Conservation (phyloP, 805 yeast genomes). For the Saccharomyces eubayanus region DNA sequence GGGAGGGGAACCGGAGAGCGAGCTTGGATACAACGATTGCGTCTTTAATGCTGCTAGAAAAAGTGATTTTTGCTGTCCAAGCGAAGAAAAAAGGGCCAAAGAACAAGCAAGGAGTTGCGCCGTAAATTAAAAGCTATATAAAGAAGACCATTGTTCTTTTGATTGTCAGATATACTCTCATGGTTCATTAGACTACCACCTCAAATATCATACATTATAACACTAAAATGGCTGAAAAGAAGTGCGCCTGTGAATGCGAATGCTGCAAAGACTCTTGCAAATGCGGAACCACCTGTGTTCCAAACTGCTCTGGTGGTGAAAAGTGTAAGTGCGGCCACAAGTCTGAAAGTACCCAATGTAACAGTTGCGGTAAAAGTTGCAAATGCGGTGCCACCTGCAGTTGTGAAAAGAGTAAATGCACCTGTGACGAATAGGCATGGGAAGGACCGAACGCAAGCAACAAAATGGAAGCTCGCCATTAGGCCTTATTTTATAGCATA, state of each 20-base stretch:
- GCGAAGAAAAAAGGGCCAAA: neutral
- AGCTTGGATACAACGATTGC: neutral
- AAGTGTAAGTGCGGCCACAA: neutral
- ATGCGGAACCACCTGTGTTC: neutral
- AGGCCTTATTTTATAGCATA: neutral
- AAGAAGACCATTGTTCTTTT: neutral
- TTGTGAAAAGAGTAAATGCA: neutral
- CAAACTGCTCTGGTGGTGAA: neutral
- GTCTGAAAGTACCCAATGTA: neutral
- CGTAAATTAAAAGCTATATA: neutral
- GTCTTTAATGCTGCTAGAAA: neutral
- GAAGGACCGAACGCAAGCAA: no score
- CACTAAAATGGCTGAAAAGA: neutral
- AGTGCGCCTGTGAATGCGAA: neutral
- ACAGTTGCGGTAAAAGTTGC: conserved; percentile 4
- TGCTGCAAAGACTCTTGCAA: neutral
- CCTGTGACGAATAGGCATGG: neutral
- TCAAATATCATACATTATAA: neutral
- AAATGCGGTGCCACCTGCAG: conserved; percentile 3
- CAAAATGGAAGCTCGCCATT: neutral
- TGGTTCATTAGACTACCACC: no score
- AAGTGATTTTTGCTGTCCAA: neutral
- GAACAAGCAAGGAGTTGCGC: neutral
- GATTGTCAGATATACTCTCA: neutral
- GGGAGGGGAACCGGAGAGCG: no score